These are phyloP conservation scores for Strigomonas culicis DNA, from an alignment of 208 protist genomes.

Conservation along the genomic window DNA sequence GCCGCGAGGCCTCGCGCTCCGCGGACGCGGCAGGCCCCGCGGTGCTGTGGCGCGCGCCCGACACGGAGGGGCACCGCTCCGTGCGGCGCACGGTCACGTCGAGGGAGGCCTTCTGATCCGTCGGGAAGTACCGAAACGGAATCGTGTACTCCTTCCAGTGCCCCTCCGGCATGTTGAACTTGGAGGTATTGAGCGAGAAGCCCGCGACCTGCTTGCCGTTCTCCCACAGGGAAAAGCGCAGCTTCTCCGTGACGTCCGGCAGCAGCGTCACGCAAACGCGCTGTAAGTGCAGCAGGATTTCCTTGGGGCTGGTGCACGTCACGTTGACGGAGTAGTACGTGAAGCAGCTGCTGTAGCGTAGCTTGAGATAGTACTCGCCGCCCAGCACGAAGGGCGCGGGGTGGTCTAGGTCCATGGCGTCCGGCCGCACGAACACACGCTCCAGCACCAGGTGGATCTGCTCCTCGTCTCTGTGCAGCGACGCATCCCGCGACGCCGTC, in stretches of 20 bases:
- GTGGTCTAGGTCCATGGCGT: constrained; percentile 46
- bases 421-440: constrained; percentile 48
- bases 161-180: constrained; percentile 42
- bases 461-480: background rate
- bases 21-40: background rate
- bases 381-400: constrained; percentile 66
- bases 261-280: constrained; percentile 30
- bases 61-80: background rate
- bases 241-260: constrained; percentile 30
- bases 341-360: constrained; percentile 50
- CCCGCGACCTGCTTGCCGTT: constrained; percentile 67
- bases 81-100: constrained; percentile 51
- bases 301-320: constrained; percentile 49
- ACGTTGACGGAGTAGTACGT: constrained; percentile 26
- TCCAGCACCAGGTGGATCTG: constrained; percentile 56
- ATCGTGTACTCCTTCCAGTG: constrained; percentile 77
- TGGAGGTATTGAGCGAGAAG: constrained; percentile 71
- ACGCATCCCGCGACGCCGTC: background rate
- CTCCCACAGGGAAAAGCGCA: constrained; percentile 86
- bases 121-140: constrained; percentile 83
- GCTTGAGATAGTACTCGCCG: constrained; percentile 60
- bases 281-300: constrained; percentile 40
- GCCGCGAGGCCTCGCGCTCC: background rate
- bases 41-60: background rate
- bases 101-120: constrained; percentile 50